Evolutionary conservation across 257 asterid genomes (phyloP).

Genomic region (Misopates orontium): DNA sequence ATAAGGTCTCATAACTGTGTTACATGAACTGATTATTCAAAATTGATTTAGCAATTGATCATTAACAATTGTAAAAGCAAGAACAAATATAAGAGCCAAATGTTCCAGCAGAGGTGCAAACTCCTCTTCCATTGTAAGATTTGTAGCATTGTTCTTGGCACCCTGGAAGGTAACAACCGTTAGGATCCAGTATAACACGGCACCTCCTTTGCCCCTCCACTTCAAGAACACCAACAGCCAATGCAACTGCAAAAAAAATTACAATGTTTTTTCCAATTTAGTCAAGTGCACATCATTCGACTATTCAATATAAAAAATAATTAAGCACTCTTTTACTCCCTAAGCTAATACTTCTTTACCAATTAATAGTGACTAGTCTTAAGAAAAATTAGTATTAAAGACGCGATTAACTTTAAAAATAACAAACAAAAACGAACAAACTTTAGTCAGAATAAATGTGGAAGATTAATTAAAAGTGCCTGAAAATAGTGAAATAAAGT

Average conservation of each 20-base stretch:
- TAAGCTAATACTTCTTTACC: no score
- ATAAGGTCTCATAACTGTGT: not conserved
- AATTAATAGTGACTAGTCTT: no score
- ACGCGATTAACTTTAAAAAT: no score
- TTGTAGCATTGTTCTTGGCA: constrained; percentile 25
- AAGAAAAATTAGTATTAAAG: no score
- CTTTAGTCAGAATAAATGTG: no score
- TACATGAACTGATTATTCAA: not conserved
- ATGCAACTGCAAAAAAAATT: constrained; percentile 21
- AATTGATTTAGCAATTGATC: not conserved
- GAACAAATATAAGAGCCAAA: constrained; percentile 23
- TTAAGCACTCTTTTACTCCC: no score
- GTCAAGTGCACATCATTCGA: no score
- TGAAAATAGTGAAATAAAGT: no score
- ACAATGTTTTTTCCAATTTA: not conserved
- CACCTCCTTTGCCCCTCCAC: constrained; percentile 26
- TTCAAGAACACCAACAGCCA: constrained; percentile 2
- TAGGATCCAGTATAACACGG: constrained; percentile 1
- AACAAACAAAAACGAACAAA: no score
- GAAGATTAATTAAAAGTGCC: no score
- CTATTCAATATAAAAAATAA: no score
- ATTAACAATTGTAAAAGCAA: constrained; percentile 34
- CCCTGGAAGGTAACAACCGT: constrained; percentile 21
- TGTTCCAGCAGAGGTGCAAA: constrained; percentile 15
- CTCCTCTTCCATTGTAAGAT: constrained; percentile 22